Base-by-base conservation (phyloP, 331 rosid species). In the Prunus yedoensis region DNA sequence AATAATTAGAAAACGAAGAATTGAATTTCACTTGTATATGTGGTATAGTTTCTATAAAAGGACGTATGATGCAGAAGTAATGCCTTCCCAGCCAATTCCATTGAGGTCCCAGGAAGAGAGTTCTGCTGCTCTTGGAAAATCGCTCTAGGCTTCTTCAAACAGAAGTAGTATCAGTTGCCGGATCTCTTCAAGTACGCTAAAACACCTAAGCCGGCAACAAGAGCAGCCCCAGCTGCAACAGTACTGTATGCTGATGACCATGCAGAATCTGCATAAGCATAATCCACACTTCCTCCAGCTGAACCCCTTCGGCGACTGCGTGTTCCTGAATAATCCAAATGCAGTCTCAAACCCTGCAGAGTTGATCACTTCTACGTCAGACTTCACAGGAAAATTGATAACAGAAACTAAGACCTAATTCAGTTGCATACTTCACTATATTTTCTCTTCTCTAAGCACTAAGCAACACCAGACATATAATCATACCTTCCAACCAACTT, bases 281-380 rank as follows among this genome's bases (percentile, higher is more conserved):
- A 84, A 54, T 86, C 91, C 84, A 75, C 18, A 62, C 49, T 59
- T 74, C 84, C 86, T 18, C 80, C 77, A 77, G 66, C 46, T 18
- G 88, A 70, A 50, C 80, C 75, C 62, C 30, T 75, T 71, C 71
- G 81, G 57, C 51, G 78, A 75, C 66, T 83, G 6, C 10, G 51
- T 46, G 78, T 81, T 78, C 91, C 93, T 5, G 96, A 77, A 84
- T 87, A 92, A 71, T 95, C 99, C 74, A 95, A 80, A 81, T 92
- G 93, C 93, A 95, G 82, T 80, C 89, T 88, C 91, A 95, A 86
- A 68, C 98, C 98, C 99, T 95, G 83, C 78, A 85, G 45, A 50
- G 54, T 70, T 82, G 50, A 75, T 70, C 54, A 47, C 41, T 66
- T 74, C 63, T 18, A 63, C 17, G 74, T 85, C 84, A 85, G 75